Base-by-base conservation (phyloP, 192 early-diverging fungal genomes). In the Lunasporangiospora selenospora region DNA sequence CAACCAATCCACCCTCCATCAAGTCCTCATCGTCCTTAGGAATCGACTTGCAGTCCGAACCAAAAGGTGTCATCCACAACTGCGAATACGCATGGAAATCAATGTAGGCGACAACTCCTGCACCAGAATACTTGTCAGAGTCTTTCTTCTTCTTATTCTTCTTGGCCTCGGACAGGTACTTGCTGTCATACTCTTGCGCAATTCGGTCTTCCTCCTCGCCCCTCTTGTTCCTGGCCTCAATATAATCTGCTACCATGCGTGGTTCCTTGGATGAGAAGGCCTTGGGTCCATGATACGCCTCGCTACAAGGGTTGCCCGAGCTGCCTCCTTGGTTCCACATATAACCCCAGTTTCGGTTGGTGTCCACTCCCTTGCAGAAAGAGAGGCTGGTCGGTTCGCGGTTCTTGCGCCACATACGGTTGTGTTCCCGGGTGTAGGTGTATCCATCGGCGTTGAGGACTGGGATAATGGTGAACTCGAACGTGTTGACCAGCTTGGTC, bases 391-490 rank as follows among this genome's bases (percentile, higher is more conserved):
- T 84, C 3, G 86, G 84, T 51, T 87, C 81, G 8, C 87, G 73
- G 62, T 86, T 88, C 66, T 88, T 88, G 41, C 87, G 76, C 82
- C 85, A 87, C 81, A 73, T 73, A 21, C 69, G 69, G 49, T 73
- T 73, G 48, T 64, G 60, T 23, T 75, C 76, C 71, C 81, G 80
- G 18, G 87, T 77, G 67, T 79, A 86, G 16, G 75, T 70, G 59
- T 86, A 89, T 39, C 87, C 87, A 60, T 89, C 87, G 5, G 82
- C 82, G 39, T 89, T 89, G 39, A 89, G 48, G 34, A 87, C 87
- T 29, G 87, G 87, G 26, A 89, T 73, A 40, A 89, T 78, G 6
- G 70, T 63, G 58, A 82, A 85, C 48, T 78, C 77, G 63, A 85
- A 87, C 33, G 45, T 37, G 48, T 85, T 76, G 1, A 86, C 47